These are phyloP conservation scores for Pichia insulana DNA, from an alignment of 805 yeast species.

Conservation along the genomic window DNA sequence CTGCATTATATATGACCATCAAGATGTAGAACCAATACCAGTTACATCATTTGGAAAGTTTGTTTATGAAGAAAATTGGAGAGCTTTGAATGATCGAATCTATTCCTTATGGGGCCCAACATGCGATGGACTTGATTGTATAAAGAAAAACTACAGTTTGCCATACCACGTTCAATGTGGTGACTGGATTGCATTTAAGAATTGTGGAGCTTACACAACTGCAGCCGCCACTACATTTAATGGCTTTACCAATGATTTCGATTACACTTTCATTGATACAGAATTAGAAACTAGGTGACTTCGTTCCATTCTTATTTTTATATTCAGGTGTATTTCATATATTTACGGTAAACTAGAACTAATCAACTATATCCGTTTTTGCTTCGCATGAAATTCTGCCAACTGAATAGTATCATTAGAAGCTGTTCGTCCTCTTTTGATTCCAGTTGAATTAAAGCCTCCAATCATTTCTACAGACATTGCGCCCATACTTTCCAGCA, in stretches of 20 bases:
- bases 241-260: conserved; percentile 63
- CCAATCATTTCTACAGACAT: conserved; percentile 24
- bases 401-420: conserved; percentile 6
- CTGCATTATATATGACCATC: conserved; percentile 90
- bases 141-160: conserved; percentile 44
- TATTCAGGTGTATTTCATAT: background rate
- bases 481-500: conserved; percentile 16
- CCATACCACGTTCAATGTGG: conserved; percentile 64
- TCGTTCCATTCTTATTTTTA: background rate
- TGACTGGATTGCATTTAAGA: conserved; percentile 84
- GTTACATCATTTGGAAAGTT: conserved; percentile 43
- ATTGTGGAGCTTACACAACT: conserved; percentile 85
- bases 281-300: background rate
- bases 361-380: background rate
- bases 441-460: conserved; percentile 13
- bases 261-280: conserved; percentile 52
- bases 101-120: conserved; percentile 97
- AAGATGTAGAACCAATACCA: conserved; percentile 61
- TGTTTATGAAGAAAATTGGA: conserved; percentile 10
- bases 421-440: conserved; percentile 17
- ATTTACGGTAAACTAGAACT: background rate
- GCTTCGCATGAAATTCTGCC: background rate
- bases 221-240: conserved; percentile 91
- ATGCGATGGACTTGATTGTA: conserved; percentile 92
- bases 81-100: conserved; percentile 10